A percentile compares a stretch with the other conserved stretches of the same genome.
Evolutionary conservation across 139 green algal species (phyloP).

Genomic region (Chlamydomonas asymmetrica): DNA sequence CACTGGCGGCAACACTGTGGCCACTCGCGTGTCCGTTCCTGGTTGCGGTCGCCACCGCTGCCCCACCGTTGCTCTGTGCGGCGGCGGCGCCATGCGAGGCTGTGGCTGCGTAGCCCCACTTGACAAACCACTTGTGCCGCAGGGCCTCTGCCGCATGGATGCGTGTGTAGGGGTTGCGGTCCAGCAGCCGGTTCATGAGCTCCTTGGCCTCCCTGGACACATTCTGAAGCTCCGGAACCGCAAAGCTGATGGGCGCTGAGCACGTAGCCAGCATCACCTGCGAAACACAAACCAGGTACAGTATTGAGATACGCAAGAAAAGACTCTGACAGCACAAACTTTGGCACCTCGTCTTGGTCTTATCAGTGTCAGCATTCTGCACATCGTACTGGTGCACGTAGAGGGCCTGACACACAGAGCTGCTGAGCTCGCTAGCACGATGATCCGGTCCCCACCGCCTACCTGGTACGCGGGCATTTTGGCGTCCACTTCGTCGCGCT

Average conservation of each 20-base stretch:
- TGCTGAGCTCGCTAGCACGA: too few relatives aligned
- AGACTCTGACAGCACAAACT: too few relatives aligned
- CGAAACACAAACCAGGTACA: not conserved
- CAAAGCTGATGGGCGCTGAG: slow-evolving; percentile 39
- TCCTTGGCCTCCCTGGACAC: slow-evolving; percentile 51
- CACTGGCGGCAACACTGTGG: too few relatives aligned
- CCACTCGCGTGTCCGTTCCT: too few relatives aligned
- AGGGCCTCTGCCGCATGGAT: slow-evolving; percentile 43
- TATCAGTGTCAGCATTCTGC: too few relatives aligned
- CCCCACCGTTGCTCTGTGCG: too few relatives aligned
- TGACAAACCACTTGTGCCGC: slow-evolving; percentile 40
- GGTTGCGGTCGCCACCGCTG: too few relatives aligned
- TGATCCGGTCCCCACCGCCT: not conserved
- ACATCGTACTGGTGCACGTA: too few relatives aligned
- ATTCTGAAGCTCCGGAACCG: slow-evolving; percentile 45
- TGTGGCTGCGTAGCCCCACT: not conserved
- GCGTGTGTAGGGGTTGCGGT: slow-evolving; percentile 58
- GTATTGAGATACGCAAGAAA: not conserved
- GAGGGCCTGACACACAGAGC: not conserved
- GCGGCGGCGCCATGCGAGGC: too few relatives aligned
- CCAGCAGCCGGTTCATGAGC: slow-evolving; percentile 38
- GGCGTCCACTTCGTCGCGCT: slow-evolving; percentile 1
- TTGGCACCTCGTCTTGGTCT: too few relatives aligned
- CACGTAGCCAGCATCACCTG: slow-evolving; percentile 30
- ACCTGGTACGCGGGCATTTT: slow-evolving; percentile 18